Evolutionary conservation across 495 filamentous ascomycete genomes (phyloP), one percentile per base, ranked within the genome.

Genomic region (Trichoderma parareesei): DNA sequence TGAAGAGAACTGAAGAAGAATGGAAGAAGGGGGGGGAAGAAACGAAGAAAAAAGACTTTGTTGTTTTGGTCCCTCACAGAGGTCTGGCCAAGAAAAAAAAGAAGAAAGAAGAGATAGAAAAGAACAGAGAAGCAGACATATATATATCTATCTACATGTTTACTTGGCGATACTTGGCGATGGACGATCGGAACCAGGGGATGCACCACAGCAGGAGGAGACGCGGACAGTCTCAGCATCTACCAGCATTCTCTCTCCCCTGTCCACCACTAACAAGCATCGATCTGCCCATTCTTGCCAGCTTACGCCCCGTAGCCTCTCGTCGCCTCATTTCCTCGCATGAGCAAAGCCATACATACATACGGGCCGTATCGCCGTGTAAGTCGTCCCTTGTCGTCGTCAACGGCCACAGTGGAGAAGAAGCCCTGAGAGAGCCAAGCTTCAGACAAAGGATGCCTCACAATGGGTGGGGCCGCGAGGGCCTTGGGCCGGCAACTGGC

Each of bases 201-300:
- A 27, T 27, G 27, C 27, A 27, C 27, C 27, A 27, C 27, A 37
- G 9, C 46, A 35, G 57, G 18, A 41, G 42, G 38, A 44, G 60
- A 62, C 60, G 60, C 35, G 60, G 38, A 62, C 13, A 42, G 60
- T 44, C 42, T 44, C 60, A 62, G 60, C 9, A 37, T n/a, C 60
- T 41, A 14, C 38, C 38, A 62, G 18, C 20, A 16, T 8, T 27
- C 6, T 9, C 6, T 9, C 4, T 5, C 49, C 49, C 53, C 16
- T 57, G 53, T 38, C 53, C 3, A 11, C 53, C 27, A 14, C 6
- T 57, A 49, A 57, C 27, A 57, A 27, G 27, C 53, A 13, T 20
- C 53, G 53, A 57, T 7, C 37, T 57, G 27, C 53, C 53, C 53
- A 57, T 57, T 14, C 9, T 57, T 13, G 27, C 53, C 4, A 27